These are phyloP conservation scores for Laetiporus sulphureus DNA, from an alignment of 1,284 basidiomycete genomes.

Conservation along the genomic window DNA sequence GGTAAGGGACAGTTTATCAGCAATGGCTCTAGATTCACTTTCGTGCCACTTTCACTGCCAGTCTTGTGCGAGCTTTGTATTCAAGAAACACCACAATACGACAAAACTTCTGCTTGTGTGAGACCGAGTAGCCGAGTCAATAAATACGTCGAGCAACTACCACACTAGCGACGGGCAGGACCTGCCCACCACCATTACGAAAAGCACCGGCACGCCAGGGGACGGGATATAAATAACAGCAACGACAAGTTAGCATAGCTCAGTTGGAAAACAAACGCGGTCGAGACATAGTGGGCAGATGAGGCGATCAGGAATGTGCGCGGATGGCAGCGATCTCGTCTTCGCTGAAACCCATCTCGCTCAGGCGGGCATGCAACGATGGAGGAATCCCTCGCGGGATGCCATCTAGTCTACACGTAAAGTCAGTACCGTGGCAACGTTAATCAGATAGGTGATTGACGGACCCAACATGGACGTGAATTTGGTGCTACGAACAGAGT, in stretches of 20 bases:
- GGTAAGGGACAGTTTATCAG: no score
- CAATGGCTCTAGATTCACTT: no score
- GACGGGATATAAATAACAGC: not conserved
- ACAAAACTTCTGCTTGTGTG: no score
- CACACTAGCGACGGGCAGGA: no score
- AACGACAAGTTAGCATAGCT: not conserved
- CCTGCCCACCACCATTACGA: no score
- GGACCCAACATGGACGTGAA: constrained; percentile 5
- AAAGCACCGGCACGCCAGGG: not conserved
- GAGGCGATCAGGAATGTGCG: not conserved
- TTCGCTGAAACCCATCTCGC: constrained; percentile 6
- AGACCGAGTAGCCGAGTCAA: no score
- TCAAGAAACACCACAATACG: no score
- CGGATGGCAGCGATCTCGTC: constrained; percentile 6
- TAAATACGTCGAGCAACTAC: no score
- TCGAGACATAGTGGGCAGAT: no score
- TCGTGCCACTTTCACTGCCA: no score
- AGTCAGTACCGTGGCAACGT: not conserved
- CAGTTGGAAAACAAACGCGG: not conserved
- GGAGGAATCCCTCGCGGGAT: constrained; percentile 1
- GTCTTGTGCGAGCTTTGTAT: no score
- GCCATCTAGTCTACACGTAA: not conserved
- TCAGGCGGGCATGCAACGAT: not conserved
- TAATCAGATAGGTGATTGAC: not conserved
- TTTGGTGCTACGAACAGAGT: constrained; percentile 5